Conservation (phyloP, 352 stramenopile species). For the Peronosclerospora sorghi region DNA sequence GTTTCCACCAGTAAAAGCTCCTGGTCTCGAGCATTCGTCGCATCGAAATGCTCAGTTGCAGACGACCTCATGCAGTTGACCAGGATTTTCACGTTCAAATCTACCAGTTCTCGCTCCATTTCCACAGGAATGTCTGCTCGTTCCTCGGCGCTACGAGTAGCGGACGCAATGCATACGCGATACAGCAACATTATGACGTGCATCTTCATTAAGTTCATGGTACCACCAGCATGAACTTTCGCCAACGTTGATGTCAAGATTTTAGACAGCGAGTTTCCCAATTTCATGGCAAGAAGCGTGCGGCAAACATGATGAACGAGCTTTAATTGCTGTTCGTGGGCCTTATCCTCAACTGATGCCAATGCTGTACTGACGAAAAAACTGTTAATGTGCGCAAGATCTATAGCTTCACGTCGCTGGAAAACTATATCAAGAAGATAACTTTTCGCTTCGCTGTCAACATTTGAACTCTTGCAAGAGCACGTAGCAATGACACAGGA, state of each 20-base stretch:
- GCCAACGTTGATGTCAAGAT: constrained; percentile 57
- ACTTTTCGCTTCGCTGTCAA: constrained; percentile 62
- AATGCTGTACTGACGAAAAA: constrained; percentile 73
- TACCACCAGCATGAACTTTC: constrained; percentile 26
- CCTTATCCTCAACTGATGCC: constrained; percentile 15
- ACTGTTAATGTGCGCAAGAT: constrained; percentile 66
- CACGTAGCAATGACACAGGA: constrained; percentile 54
- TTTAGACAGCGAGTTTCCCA: constrained; percentile 52
- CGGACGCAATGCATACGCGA: constrained; percentile 37
- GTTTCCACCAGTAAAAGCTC: constrained; percentile 15
- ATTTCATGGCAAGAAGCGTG: constrained; percentile 50
- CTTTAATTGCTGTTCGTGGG: constrained; percentile 31
- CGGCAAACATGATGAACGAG: constrained; percentile 56
- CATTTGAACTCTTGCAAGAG: constrained; percentile 53
- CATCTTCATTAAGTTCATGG: constrained; percentile 31
- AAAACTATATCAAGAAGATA: constrained; percentile 77
- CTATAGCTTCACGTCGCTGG: constrained; percentile 43
- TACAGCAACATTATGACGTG: constrained; percentile 60
- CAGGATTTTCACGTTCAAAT: constrained; percentile 15
- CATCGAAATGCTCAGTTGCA: constrained; percentile 4
- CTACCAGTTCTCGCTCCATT: constrained; percentile 31
- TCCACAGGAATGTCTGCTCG: constrained; percentile 31
- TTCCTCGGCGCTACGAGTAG: constrained; percentile 8
- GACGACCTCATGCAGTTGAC: constrained; percentile 3
- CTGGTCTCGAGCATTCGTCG: constrained; percentile 9